Evolutionary conservation across 225 moss, liverwort and hornwort species (phyloP), one percentile per base, ranked within the genome.

Genomic region (Asterella californica): DNA sequence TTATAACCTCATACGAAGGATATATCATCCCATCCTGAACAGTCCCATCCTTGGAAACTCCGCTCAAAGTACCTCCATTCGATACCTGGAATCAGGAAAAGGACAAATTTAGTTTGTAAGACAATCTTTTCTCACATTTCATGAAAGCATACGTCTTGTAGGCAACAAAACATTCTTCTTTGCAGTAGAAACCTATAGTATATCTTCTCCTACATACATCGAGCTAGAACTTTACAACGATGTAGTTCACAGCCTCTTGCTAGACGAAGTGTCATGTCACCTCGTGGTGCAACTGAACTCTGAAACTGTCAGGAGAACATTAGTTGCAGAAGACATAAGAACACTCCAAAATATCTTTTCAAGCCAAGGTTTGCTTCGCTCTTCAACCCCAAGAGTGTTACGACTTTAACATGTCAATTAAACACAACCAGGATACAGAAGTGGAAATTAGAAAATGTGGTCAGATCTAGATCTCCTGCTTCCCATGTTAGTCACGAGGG

Each of bases 1-100:
- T n/a, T n/a, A 47, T 75, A 71, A 88, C 91, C 87, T 94, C 85
- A 82, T 90, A 90, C 3, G 89, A 84, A 50, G 94, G 83, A 86
- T 86, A 86, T 79, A 94, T 84, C 74, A 90, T 87, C 78, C 94
- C 91, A 73, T 83, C 83, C 79, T 87, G 81, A 27, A 92, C 76
- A 50, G 78, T 81, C 48, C 94, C 92, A 33, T 86, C 79, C 46
- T 74, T 70, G 6, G 52, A 79, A 52, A 25, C 0, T 50, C 45
- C 71, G 11, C 63, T 63, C 36, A 54, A 61, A 47, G 60, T 15
- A 47, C 61, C 53, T 19, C 46, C 82, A 17, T 5, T 32, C 37
- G 54, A 76, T 76, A 33, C 76, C 83, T 79, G 73, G 3, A 5
- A 63, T 60, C 61, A 61, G 37, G 9, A 67, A 14, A 1, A n/a